Conservation (phyloP, 2,329 filamentous ascomycete species). For the Zymoseptoria crescenta region DNA sequence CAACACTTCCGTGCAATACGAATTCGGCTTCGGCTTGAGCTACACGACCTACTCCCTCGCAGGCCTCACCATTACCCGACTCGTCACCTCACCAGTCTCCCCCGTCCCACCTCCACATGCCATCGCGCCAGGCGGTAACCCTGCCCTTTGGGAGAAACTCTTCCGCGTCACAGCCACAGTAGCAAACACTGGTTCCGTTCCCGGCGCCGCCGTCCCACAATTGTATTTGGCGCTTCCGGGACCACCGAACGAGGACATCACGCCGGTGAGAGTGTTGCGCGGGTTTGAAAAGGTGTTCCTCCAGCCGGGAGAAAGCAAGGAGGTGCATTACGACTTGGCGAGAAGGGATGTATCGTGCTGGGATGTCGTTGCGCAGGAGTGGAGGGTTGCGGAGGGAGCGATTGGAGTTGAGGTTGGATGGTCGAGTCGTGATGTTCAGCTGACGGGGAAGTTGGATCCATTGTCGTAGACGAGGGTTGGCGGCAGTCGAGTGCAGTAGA, state of each 20-base stretch:
- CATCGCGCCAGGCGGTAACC: conserved; percentile 43
- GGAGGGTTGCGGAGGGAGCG: conserved; percentile 32
- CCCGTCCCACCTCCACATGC: background rate
- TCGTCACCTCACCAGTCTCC: background rate
- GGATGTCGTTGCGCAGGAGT: conserved; percentile 64
- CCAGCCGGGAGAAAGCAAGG: conserved; percentile 16
- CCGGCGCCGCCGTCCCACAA: conserved; percentile 49
- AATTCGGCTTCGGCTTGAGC: conserved; percentile 39
- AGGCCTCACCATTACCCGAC: background rate
- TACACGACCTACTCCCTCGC: conserved; percentile 39
- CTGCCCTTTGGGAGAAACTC: conserved; percentile 55
- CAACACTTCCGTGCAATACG: conserved; percentile 35
- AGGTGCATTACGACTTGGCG: conserved; percentile 12
- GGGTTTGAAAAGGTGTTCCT: conserved; percentile 34
- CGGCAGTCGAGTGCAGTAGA: background rate
- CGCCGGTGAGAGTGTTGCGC: conserved; percentile 16
- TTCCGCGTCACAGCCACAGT: conserved; percentile 53
- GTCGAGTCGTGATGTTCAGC: conserved; percentile 31
- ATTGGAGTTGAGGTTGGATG: conserved; percentile 29
- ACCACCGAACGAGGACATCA: conserved; percentile 32
- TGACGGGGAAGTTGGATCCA: conserved; percentile 8
- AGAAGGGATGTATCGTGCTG: conserved; percentile 17
- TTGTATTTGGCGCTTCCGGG: conserved; percentile 36
- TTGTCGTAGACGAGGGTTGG: background rate
- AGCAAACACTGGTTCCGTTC: conserved; percentile 52